Percentiles rank a stretch among this genome's conserved stretches.
These are phyloP conservation scores for Fraxinus sp. DNA, from an alignment of 305 asterid genomes.

Conservation along the genomic window DNA sequence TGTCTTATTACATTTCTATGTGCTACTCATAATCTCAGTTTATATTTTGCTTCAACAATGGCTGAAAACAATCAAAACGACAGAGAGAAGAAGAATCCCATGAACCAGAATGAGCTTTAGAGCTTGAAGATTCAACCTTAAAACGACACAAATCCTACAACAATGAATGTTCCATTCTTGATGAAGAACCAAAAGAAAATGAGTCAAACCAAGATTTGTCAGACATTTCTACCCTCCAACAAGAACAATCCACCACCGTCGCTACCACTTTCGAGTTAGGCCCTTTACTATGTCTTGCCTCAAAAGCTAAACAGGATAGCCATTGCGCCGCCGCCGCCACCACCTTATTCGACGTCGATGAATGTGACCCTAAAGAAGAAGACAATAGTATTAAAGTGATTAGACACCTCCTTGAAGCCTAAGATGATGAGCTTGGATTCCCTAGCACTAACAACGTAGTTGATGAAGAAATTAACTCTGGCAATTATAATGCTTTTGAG, in stretches of 20 bases:
- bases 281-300: slow-evolving; percentile 17
- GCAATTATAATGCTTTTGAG: slow-evolving; percentile 25
- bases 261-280: neutral
- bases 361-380: slow-evolving; percentile 15
- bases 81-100: slow-evolving; percentile 36
- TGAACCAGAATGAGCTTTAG: neutral
- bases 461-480: slow-evolving; percentile 27
- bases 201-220: slow-evolving; percentile 36
- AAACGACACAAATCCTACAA: slow-evolving; percentile 49
- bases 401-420: slow-evolving; percentile 79
- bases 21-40: slow-evolving; percentile 24
- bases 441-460: slow-evolving; percentile 38
- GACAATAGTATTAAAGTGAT: slow-evolving; percentile 47
- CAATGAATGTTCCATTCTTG: slow-evolving; percentile 50
- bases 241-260: slow-evolving; percentile 40
- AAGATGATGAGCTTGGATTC: slow-evolving; percentile 87
- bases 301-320: slow-evolving; percentile 9
- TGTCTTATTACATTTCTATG: slow-evolving; percentile 24
- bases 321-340: neutral
- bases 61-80: slow-evolving; percentile 59
- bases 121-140: slow-evolving; percentile 19
- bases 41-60: slow-evolving; percentile 28
- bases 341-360: neutral
- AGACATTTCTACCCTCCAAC: slow-evolving; percentile 48
- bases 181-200: slow-evolving; percentile 38